Percentiles rank a stretch among this genome's conserved stretches.
Conservation (phyloP, 2,329 filamentous ascomycete genomes). For the Aspergillus luchuensis region DNA sequence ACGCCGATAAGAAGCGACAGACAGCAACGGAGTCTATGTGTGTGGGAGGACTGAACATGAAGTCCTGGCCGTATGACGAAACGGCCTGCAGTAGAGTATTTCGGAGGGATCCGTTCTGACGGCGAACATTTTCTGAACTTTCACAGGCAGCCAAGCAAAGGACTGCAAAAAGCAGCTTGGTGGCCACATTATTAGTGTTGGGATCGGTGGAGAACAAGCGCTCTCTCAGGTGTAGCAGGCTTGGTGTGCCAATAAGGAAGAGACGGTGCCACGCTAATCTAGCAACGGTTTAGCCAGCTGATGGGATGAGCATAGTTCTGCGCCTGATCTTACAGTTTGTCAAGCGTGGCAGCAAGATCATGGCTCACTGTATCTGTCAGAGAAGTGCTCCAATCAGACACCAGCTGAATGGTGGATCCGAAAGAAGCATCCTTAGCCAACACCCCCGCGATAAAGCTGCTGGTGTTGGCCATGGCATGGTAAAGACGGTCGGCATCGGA, state of each 20-base stretch:
- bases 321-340: not conserved
- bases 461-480: slow-evolving; percentile 12
- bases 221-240: slow-evolving; percentile 14
- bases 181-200: slow-evolving; percentile 11
- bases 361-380: slow-evolving; percentile 7
- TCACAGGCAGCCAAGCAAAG: slow-evolving; percentile 18
- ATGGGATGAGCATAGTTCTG: not conserved
- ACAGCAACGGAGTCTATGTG: slow-evolving; percentile 19
- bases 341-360: not conserved
- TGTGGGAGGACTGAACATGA: slow-evolving; percentile 21
- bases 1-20: slow-evolving; percentile 18
- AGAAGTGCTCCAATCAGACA: slow-evolving; percentile 1
- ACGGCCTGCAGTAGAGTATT: slow-evolving; percentile 16
- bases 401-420: slow-evolving; percentile 6
- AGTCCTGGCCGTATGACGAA: slow-evolving; percentile 20
- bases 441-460: slow-evolving; percentile 13
- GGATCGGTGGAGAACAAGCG: slow-evolving; percentile 8
- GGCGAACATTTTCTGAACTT: not conserved
- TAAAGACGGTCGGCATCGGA: slow-evolving; percentile 10
- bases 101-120: slow-evolving; percentile 1
- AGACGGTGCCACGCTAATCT: slow-evolving; percentile 22
- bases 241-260: slow-evolving; percentile 17
- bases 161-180: slow-evolving; percentile 20
- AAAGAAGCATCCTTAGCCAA: slow-evolving; percentile 15
- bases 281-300: not conserved